A percentile compares a stretch with the other conserved stretches of the same genome.
Conservation (phyloP, 805 yeast genomes). For the Ogataea parapolymorpha region DNA sequence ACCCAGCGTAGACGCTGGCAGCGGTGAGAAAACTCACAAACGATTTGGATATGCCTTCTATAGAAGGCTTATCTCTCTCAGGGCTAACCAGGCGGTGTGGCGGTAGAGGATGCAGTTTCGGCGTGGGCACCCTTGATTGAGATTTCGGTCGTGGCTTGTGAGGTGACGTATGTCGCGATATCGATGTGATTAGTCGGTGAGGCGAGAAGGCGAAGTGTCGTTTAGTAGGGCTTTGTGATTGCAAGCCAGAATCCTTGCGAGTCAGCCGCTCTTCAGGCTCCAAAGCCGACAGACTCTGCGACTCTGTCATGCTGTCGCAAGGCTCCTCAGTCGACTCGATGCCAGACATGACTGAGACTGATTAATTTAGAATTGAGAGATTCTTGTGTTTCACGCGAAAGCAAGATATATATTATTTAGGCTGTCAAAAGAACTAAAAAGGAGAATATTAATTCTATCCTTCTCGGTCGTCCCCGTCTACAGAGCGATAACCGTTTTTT, state of each 20-base stretch:
- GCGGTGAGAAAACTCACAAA: slow-evolving; percentile 55
- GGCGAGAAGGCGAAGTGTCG: slow-evolving; percentile 26
- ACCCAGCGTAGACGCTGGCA: slow-evolving; percentile 50
- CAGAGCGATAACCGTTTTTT: slow-evolving; percentile 6
- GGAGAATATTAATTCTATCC: neutral
- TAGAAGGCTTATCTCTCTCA: slow-evolving; percentile 18
- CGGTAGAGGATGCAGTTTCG: slow-evolving; percentile 9
- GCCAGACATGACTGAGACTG: slow-evolving; percentile 2
- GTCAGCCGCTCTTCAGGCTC: slow-evolving; percentile 9
- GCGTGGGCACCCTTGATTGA: slow-evolving; percentile 8
- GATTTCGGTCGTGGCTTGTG: slow-evolving; percentile 12
- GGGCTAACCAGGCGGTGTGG: slow-evolving; percentile 8
- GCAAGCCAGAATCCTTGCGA: slow-evolving; percentile 10
- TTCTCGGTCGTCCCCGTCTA: slow-evolving; percentile 5
- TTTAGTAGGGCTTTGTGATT: slow-evolving; percentile 7
- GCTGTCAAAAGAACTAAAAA: slow-evolving; percentile 6
- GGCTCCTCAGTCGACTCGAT: slow-evolving; percentile 2
- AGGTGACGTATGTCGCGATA: slow-evolving; percentile 21
- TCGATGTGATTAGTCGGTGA: slow-evolving; percentile 20
- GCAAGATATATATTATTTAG: slow-evolving; percentile 5
- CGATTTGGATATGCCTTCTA: slow-evolving; percentile 46
- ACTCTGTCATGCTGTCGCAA: neutral
- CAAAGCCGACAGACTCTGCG: slow-evolving; percentile 2
- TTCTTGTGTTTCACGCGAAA: slow-evolving; percentile 8
- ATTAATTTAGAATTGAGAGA: neutral